A percentile compares a stretch with the other conserved stretches of the same genome.
phyloP scores from a whole-genome alignment of 116 monocot genomes.

The Thalassia testudinum region DNA sequence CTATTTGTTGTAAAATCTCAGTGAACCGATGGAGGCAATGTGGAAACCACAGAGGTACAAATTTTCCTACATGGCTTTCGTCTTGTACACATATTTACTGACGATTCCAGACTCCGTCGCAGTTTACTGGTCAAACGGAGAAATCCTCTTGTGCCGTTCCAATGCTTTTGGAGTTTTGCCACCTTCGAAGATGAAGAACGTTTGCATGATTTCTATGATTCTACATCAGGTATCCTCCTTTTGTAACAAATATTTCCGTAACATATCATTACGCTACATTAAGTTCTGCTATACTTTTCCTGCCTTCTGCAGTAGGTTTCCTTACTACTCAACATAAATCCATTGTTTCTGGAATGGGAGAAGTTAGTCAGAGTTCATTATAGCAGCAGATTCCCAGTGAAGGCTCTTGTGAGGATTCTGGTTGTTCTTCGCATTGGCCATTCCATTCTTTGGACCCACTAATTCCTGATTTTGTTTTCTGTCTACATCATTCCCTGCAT shows the following conservation, averaged over 20 bases:
- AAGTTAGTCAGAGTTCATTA: conserved; percentile 7
- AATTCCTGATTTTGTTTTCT: conserved; percentile 13
- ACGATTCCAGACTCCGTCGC: conserved; percentile 12
- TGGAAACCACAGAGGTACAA: conserved; percentile 16
- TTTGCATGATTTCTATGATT: conserved; percentile 13
- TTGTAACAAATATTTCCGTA: no score
- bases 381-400: conserved; percentile 3
- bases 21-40: conserved; percentile 15
- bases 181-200: conserved; percentile 11
- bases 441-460: conserved; percentile 11
- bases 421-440: conserved; percentile 13
- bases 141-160: conserved; percentile 6
- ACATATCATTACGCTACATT: no score
- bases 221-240: conserved; percentile 11
- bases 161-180: conserved; percentile 12
- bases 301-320: conserved; percentile 1
- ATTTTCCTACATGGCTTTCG: conserved; percentile 1
- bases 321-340: conserved; percentile 8
- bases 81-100: conserved; percentile 10
- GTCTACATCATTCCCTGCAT: conserved; percentile 11
- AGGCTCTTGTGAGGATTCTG: conserved; percentile 9
- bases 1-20: background rate
- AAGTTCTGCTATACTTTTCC: no score
- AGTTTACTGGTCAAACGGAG: conserved; percentile 14
- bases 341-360: conserved; percentile 14